Evolutionary conservation across 2,329 filamentous ascomycete species (phyloP).

Genomic region (Alternaria sp.): DNA sequence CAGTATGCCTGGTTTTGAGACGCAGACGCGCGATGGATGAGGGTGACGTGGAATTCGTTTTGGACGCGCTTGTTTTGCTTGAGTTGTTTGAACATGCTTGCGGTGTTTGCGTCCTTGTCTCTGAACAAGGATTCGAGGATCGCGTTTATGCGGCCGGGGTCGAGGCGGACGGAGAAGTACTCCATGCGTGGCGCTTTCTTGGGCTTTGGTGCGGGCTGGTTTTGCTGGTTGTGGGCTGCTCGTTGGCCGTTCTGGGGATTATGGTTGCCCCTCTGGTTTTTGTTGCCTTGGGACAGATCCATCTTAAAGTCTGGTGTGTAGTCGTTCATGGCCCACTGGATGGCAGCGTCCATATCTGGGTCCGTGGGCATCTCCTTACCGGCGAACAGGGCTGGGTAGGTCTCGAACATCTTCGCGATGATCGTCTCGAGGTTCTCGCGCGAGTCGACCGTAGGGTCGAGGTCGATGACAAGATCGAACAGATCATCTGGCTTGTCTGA

Average conservation of each 20-base stretch:
- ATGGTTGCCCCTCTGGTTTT: constrained; percentile 40
- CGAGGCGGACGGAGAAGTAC: constrained; percentile 68
- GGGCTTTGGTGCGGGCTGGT: constrained; percentile 50
- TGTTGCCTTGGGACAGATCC: constrained; percentile 65
- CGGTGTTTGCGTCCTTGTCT: constrained; percentile 58
- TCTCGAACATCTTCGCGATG: constrained; percentile 72
- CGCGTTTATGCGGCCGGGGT: constrained; percentile 57
- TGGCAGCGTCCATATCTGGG: constrained; percentile 79
- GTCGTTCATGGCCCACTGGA: constrained; percentile 74
- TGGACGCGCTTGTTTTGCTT: constrained; percentile 78
- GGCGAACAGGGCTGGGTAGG: constrained; percentile 78
- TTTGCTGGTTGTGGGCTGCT: constrained; percentile 37
- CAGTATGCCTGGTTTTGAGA: constrained; percentile 72
- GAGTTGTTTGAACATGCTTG: constrained; percentile 78
- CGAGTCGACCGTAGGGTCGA: constrained; percentile 79
- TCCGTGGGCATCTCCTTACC: constrained; percentile 67
- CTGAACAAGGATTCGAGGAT: constrained; percentile 76
- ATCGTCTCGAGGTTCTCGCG: constrained; percentile 84
- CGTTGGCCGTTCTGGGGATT: constrained; percentile 31
- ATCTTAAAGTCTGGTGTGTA: constrained; percentile 81
- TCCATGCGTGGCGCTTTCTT: constrained; percentile 63
- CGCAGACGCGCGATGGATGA: constrained; percentile 78
- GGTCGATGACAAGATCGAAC: constrained; percentile 85
- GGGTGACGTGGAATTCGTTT: constrained; percentile 87
- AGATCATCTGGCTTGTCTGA: constrained; percentile 73